Evolutionary conservation across 768 basidiomycete genomes (phyloP).

Genomic region (Tephrocybe sp.): DNA sequence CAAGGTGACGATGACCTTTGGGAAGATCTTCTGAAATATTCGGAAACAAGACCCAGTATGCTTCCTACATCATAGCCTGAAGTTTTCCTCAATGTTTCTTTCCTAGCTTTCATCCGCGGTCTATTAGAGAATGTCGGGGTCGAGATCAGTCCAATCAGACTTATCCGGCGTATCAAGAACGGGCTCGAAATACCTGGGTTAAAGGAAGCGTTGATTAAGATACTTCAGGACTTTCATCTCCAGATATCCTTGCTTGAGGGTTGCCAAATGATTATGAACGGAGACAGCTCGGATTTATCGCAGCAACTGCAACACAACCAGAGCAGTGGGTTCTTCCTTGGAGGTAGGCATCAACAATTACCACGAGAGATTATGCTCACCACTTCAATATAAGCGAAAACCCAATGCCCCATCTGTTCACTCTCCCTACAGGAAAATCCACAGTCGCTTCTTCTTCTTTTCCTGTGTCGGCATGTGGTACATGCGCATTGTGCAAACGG

Average conservation of each 20-base stretch:
- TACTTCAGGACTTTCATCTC: constrained; percentile 93
- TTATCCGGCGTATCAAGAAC: constrained; percentile 94
- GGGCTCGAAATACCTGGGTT: constrained; percentile 96
- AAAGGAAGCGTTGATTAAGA: constrained; percentile 94
- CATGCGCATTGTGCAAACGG: constrained; percentile 80
- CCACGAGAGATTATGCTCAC: too few relatives aligned
- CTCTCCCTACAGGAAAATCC: constrained; percentile 57
- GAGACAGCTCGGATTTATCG: constrained; percentile 78
- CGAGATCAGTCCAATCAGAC: constrained; percentile 91
- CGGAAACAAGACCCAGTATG: constrained; percentile 88
- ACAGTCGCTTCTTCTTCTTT: constrained; percentile 67
- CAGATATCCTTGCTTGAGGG: constrained; percentile 93
- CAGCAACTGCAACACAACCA: constrained; percentile 72
- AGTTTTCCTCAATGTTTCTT: neutral
- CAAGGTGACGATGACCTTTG: constrained; percentile 96
- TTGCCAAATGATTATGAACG: constrained; percentile 82
- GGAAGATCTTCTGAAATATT: constrained; percentile 94
- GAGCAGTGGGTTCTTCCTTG: constrained; percentile 75
- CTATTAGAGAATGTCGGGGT: constrained; percentile 94
- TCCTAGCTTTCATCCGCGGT: constrained; percentile 87
- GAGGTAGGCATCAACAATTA: constrained; percentile 47
- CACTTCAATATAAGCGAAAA: too few relatives aligned
- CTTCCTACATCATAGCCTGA: constrained; percentile 3
- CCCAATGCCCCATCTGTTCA: constrained; percentile 66
- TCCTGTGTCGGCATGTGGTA: constrained; percentile 86